phyloP scores from a whole-genome alignment of 306 rosid species.

The Lablab purpureus region DNA sequence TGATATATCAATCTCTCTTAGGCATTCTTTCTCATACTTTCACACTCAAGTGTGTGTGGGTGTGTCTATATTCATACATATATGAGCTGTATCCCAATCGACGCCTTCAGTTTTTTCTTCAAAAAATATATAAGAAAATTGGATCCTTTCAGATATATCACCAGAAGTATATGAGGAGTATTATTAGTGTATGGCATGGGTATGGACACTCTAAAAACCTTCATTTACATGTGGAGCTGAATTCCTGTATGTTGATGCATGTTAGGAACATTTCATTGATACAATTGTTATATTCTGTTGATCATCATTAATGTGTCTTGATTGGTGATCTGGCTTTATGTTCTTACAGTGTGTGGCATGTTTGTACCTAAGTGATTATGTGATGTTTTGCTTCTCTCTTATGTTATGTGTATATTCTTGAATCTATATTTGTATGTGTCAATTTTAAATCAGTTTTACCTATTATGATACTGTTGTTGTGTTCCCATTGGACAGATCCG shows the following conservation, averaged over 20 bases:
- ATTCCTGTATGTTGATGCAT: not conserved
- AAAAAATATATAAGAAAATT: no score
- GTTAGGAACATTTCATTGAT: slow-evolving; percentile 32
- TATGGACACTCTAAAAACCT: not conserved
- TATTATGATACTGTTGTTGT: slow-evolving; percentile 30
- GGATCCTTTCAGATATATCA: no score
- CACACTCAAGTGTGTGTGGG: no score
- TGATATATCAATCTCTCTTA: no score
- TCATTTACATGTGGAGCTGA: not conserved
- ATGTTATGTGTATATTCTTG: slow-evolving; percentile 9
- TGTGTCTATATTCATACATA: no score
- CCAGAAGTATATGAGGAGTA: no score
- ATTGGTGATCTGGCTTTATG: slow-evolving; percentile 17
- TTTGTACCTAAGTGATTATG: not conserved
- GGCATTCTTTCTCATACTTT: no score
- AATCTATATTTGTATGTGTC: slow-evolving; percentile 16
- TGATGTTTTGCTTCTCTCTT: slow-evolving; percentile 20
- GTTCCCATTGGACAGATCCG: slow-evolving; percentile 68
- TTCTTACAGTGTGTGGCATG: not conserved
- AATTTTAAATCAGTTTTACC: slow-evolving; percentile 12
- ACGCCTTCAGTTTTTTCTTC: no score
- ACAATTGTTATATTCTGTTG: not conserved
- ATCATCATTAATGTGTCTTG: slow-evolving; percentile 1
- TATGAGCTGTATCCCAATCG: no score
- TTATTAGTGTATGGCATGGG: no score